Conservation (phyloP, 208 protist species). For the Leishmania tropica region DNA sequence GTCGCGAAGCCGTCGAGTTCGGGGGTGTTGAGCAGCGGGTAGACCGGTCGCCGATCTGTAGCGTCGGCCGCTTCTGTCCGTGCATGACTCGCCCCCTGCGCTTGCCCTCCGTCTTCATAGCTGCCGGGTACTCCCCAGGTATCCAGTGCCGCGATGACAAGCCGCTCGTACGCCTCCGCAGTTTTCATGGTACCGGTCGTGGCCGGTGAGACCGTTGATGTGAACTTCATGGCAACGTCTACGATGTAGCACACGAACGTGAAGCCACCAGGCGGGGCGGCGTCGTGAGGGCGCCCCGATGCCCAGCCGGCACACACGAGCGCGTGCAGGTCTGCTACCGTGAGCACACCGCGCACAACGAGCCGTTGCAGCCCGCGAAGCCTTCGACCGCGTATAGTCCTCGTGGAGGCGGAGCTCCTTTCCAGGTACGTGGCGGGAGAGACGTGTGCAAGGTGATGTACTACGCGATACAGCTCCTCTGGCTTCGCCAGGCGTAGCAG, state of each 20-base stretch:
- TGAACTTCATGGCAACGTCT: conserved; percentile 17
- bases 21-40: conserved; percentile 12
- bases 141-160: conserved; percentile 5
- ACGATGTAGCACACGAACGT: conserved; percentile 23
- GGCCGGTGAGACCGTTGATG: background rate
- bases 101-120: background rate
- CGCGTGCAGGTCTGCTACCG: conserved; percentile 28
- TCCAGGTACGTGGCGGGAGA: background rate
- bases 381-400: background rate
- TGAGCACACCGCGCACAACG: conserved; percentile 25
- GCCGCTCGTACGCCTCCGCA: conserved; percentile 12
- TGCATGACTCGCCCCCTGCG: background rate
- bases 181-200: background rate
- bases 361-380: background rate
- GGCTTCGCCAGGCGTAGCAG: conserved; percentile 36
- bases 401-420: background rate
- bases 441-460: conserved; percentile 14
- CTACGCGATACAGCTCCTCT: conserved; percentile 9
- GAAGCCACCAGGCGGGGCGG: conserved; percentile 20
- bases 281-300: conserved; percentile 10
- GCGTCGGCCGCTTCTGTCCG: background rate
- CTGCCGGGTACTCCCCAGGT: conserved; percentile 4
- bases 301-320: conserved; percentile 27
- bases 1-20: background rate
- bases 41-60: conserved; percentile 8